These are phyloP conservation scores for Cephalotrichum gorgonifer DNA, from an alignment of 2,329 filamentous ascomycete species.

Conservation along the genomic window DNA sequence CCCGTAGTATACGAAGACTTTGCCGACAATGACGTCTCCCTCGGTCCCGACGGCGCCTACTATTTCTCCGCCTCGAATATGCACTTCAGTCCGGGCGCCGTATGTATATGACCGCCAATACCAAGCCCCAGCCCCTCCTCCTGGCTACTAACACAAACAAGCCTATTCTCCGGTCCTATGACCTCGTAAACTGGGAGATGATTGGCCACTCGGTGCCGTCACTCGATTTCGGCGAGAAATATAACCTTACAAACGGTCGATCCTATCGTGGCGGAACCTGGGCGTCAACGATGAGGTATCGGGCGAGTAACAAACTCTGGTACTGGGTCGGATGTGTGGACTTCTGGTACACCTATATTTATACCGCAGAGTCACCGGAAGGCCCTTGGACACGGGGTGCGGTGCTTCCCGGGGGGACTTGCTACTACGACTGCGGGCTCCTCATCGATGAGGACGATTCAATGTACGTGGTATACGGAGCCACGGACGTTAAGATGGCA, in stretches of 20 bases:
- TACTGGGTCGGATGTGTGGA: slow-evolving; percentile 50
- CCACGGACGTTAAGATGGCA: slow-evolving; percentile 35
- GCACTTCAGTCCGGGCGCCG: slow-evolving; percentile 46
- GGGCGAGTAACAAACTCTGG: slow-evolving; percentile 33
- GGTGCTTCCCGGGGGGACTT: slow-evolving; percentile 15
- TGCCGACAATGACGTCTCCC: slow-evolving; percentile 44
- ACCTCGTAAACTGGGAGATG: slow-evolving; percentile 42
- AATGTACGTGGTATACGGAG: slow-evolving; percentile 48
- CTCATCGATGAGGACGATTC: slow-evolving; percentile 49
- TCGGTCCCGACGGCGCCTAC: slow-evolving; percentile 36
- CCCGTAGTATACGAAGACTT: slow-evolving; percentile 44
- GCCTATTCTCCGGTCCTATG: slow-evolving; percentile 41
- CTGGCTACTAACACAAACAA: no score
- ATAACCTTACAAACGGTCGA: slow-evolving; percentile 27
- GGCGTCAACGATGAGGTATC: slow-evolving; percentile 34
- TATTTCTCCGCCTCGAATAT: slow-evolving; percentile 48
- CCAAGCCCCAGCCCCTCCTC: no score
- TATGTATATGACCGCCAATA: no score
- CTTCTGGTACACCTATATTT: slow-evolving; percentile 40
- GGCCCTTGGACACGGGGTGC: slow-evolving; percentile 31
- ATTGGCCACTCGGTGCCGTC: slow-evolving; percentile 33
- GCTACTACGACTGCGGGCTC: slow-evolving; percentile 48
- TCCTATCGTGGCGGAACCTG: slow-evolving; percentile 36
- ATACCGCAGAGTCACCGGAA: slow-evolving; percentile 29
- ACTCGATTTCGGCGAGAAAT: slow-evolving; percentile 34